phyloP scores from a whole-genome alignment of 345 rosid genomes.

The Rhodomyrtus tomentosa region DNA sequence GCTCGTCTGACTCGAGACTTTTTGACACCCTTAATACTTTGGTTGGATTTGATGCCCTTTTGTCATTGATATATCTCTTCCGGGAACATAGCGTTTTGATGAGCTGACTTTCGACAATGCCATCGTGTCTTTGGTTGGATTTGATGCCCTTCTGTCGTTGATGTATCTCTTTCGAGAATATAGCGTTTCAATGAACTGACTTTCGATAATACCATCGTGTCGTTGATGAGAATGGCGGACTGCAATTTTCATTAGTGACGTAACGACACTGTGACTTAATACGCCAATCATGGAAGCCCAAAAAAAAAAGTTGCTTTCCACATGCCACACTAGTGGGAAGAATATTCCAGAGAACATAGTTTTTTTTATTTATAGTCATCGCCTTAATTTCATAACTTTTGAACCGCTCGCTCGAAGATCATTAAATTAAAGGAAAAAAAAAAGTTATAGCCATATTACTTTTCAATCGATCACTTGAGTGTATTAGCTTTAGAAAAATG shows the following conservation, averaged over 20 bases:
- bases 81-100: no score
- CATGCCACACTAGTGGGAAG: background rate
- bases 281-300: background rate
- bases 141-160: background rate
- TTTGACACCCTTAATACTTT: no score
- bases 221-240: background rate
- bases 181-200: background rate
- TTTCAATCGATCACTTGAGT: background rate
- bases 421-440: background rate
- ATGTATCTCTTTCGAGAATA: background rate
- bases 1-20: no score
- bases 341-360: background rate
- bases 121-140: no score
- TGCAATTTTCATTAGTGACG: background rate
- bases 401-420: background rate
- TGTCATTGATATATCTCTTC: no score
- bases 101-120: no score
- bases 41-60: no score
- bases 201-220: background rate
- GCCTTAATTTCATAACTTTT: no score
- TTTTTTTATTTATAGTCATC: no score
- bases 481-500: background rate
- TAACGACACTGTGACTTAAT: background rate
- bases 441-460: background rate
- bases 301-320: background rate